Evolutionary conservation across 2,329 filamentous ascomycete species (phyloP), one percentile per base, ranked within the genome.

Genomic region (Cryphonectria radicalis): DNA sequence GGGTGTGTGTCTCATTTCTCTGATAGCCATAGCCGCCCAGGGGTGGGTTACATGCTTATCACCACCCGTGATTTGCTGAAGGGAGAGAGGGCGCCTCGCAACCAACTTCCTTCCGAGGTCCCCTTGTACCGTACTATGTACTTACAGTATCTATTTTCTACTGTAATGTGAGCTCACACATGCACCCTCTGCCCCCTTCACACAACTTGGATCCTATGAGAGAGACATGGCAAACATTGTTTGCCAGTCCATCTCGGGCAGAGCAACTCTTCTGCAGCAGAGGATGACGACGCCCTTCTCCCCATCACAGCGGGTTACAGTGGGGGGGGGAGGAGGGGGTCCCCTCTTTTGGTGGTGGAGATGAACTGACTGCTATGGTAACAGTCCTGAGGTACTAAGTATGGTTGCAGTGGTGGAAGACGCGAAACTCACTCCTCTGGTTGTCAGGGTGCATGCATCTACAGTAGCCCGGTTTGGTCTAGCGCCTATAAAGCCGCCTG

Each of bases 1-100:
- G 28, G 28, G 28, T 14, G 35, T 28, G 1, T 35, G 35, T 62
- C 17, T 62, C 59, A 40, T 62, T 62, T n/a, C n/a, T n/a, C 59
- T 63, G 40, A 35, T 6, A 66, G 59, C 57, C 37, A 63, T 73
- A 73, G 69, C 69, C 71, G 71, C 71, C 71, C 32, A 55, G n/a
- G n/a, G 66, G 66, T 69, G 71, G 69, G 63, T 50, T 59, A 7
- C 69, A 73, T 53, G 46, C 37, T 35, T 35, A 37, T 25, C 59
- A 66, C 19, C 37, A 46, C 25, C 59, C 62, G 66, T 71, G 71
- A 73, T 69, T 69, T 57, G 66, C 65, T 40, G 46, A 50, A 50
- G 1, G 6, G 19, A 32, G 28, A 32, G 53, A 11, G 55, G 67
- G 72, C 72, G 72, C 69, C 66, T 73, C 63, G 46, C 10, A 17